Conservation (phyloP, 352 stramenopile species). For the Pythium phragmitis region DNA sequence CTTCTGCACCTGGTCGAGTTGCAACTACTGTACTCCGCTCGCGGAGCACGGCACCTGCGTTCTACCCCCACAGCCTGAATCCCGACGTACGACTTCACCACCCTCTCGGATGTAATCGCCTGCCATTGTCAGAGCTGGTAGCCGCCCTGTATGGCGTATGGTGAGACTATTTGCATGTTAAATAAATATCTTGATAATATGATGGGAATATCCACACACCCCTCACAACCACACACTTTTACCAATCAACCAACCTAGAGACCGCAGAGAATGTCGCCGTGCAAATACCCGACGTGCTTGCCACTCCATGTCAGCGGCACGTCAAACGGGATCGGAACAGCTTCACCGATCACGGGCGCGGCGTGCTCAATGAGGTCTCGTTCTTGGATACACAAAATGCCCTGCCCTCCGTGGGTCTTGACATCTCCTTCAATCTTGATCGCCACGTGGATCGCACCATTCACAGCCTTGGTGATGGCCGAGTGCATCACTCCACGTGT, state of each 20-base stretch:
- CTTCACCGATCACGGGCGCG: constrained; percentile 40
- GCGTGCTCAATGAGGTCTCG: constrained; percentile 46
- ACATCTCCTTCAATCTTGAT: constrained; percentile 60
- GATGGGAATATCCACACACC: background rate
- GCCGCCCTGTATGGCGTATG: constrained; percentile 18
- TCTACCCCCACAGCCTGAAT: constrained; percentile 8
- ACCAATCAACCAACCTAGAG: constrained; percentile 18
- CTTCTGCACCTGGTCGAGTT: too few species aligned
- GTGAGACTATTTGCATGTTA: background rate
- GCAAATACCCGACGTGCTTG: constrained; percentile 62
- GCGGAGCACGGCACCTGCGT: too few species aligned
- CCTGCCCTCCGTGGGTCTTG: constrained; percentile 58
- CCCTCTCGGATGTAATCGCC: constrained; percentile 21
- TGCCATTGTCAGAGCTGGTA: constrained; percentile 62
- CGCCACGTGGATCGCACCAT: constrained; percentile 63
- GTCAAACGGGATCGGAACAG: constrained; percentile 62
- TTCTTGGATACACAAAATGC: constrained; percentile 69
- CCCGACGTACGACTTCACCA: constrained; percentile 18
- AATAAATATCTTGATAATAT: constrained; percentile 32
- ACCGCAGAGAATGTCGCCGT: constrained; percentile 44
- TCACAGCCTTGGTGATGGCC: constrained; percentile 68
- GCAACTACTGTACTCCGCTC: too few species aligned
- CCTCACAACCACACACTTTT: background rate
- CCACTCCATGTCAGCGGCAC: constrained; percentile 68
- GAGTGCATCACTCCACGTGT: constrained; percentile 59